phyloP scores from a whole-genome alignment of 495 filamentous ascomycete genomes.

The Xylaria curta region DNA sequence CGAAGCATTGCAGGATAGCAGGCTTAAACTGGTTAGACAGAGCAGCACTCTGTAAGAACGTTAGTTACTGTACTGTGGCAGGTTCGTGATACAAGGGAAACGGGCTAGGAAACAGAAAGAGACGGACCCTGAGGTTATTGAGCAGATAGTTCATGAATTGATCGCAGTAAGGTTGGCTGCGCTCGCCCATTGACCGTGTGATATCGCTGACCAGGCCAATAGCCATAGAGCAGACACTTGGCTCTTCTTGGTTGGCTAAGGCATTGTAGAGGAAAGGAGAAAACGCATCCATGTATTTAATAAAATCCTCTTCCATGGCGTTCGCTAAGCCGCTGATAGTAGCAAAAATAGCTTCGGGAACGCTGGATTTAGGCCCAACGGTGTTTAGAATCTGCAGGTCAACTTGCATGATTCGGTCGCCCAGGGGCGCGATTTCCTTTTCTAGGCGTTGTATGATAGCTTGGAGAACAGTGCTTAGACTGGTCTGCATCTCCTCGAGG shows the following conservation, averaged over 20 bases:
- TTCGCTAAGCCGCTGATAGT: slow-evolving; percentile 85
- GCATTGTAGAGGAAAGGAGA: slow-evolving; percentile 89
- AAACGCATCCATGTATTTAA: slow-evolving; percentile 96
- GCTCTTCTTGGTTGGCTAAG: slow-evolving; percentile 92
- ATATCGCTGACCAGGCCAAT: slow-evolving; percentile 97
- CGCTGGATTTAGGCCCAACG: slow-evolving; percentile 85
- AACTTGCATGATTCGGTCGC: slow-evolving; percentile 90
- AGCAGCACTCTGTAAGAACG: slow-evolving; percentile 60
- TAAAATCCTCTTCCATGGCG: slow-evolving; percentile 88
- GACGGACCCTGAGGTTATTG: slow-evolving; percentile 81
- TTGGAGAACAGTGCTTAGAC: slow-evolving; percentile 86
- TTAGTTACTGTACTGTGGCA: slow-evolving; percentile 37
- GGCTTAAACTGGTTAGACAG: slow-evolving; percentile 97
- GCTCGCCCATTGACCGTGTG: slow-evolving; percentile 85
- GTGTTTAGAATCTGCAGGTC: slow-evolving; percentile 79
- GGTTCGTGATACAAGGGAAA: not conserved
- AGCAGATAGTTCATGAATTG: slow-evolving; percentile 96
- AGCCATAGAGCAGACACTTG: slow-evolving; percentile 91
- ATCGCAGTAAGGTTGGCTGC: slow-evolving; percentile 93
- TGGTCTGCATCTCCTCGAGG: slow-evolving; percentile 97
- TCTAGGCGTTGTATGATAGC: slow-evolving; percentile 92
- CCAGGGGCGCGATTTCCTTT: slow-evolving; percentile 86
- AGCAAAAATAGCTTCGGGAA: slow-evolving; percentile 91
- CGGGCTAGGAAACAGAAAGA: slow-evolving; percentile 4
- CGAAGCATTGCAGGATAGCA: slow-evolving; percentile 96